Conservation (phyloP, 1,284 basidiomycete genomes). For the Pterulicium gracile region DNA sequence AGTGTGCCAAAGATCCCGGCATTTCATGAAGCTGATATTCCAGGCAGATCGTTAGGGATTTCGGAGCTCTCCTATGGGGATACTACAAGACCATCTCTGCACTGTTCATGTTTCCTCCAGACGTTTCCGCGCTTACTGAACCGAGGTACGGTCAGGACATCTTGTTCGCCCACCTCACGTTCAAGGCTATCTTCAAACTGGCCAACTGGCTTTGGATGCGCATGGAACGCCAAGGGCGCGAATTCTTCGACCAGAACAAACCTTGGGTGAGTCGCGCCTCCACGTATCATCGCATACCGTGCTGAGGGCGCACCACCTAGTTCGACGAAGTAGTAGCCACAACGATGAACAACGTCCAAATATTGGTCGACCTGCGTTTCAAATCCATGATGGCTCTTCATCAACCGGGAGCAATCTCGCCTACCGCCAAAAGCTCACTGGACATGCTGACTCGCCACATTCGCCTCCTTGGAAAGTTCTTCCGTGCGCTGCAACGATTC, state of each 20-base stretch:
- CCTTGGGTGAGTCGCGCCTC: constrained; percentile 42
- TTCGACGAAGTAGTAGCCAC: constrained; percentile 47
- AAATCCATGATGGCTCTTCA: constrained; percentile 4
- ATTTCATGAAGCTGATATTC: background rate
- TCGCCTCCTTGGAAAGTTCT: constrained; percentile 65
- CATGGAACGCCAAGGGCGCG: constrained; percentile 29
- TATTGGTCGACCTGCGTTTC: constrained; percentile 35
- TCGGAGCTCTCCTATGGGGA: constrained; percentile 38
- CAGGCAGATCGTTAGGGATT: constrained; percentile 44
- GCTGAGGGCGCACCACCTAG: constrained; percentile 22
- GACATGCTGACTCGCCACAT: constrained; percentile 56
- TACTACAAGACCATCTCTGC: constrained; percentile 49
- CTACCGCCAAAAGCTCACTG: constrained; percentile 15
- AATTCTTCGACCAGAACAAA: constrained; percentile 30
- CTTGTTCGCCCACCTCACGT: constrained; percentile 51
- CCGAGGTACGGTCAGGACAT: constrained; percentile 39
- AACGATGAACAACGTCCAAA: constrained; percentile 43
- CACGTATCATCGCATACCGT: constrained; percentile 6
- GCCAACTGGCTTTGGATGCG: constrained; percentile 62
- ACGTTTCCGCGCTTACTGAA: constrained; percentile 25
- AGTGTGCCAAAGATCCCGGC: constrained; percentile 6
- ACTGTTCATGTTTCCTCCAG: constrained; percentile 30
- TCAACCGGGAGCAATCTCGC: background rate
- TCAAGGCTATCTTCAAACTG: constrained; percentile 59
- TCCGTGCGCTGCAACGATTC: constrained; percentile 60